Percentiles rank a stretch among this genome's conserved stretches.
These are phyloP conservation scores for Magnaporthiopsis poae DNA, from an alignment of 2,329 filamentous ascomycete genomes.

Conservation along the genomic window DNA sequence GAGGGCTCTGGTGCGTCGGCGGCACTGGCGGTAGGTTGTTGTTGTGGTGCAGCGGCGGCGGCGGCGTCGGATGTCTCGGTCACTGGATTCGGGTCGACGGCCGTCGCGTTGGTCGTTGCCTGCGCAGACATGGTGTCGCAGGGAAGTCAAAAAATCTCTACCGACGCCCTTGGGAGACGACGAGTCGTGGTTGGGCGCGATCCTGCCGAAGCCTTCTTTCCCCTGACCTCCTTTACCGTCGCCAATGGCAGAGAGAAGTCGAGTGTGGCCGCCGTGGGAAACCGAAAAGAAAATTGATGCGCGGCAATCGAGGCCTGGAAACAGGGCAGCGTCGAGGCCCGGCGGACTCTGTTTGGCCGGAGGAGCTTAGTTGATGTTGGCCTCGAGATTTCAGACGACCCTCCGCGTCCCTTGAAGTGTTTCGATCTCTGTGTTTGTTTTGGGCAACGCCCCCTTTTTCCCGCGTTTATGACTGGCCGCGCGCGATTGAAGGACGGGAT, in stretches of 20 bases:
- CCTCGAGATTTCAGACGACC: not conserved
- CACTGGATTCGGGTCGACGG: constrained; percentile 28
- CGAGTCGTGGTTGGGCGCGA: not conserved
- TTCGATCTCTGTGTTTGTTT: not conserved
- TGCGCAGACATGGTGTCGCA: not conserved
- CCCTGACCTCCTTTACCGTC: not conserved
- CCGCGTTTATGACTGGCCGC: not conserved
- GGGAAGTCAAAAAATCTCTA: not conserved
- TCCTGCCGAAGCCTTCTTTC: not conserved
- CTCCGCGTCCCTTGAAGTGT: not conserved
- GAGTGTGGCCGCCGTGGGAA: not conserved
- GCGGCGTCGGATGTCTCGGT: not conserved
- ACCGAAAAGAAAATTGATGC: not conserved
- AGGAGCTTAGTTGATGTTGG: not conserved
- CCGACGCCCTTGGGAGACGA: not conserved
- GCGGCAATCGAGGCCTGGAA: not conserved
- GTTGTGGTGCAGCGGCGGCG: not conserved
- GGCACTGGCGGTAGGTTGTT: not conserved
- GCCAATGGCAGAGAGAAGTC: not conserved
- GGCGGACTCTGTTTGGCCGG: not conserved
- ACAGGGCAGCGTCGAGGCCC: not conserved
- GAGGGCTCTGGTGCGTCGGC: not conserved
- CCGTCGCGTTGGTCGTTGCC: not conserved
- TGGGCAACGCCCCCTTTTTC: not conserved
- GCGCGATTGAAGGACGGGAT: not conserved